Evolutionary conservation across 495 filamentous ascomycete genomes (phyloP).

Genomic region (Penicillium flavigenum): DNA sequence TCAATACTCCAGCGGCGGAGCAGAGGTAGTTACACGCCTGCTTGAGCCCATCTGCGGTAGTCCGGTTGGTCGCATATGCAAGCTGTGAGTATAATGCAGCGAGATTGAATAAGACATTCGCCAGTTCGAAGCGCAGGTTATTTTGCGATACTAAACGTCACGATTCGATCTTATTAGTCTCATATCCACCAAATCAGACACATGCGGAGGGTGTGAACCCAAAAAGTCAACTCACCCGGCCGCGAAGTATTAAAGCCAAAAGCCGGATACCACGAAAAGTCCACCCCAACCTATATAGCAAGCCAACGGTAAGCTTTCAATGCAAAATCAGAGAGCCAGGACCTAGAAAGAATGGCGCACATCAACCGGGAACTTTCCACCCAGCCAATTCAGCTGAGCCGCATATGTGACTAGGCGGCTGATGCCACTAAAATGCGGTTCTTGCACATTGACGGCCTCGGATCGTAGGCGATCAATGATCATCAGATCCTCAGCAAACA

Average conservation of each 20-base stretch:
- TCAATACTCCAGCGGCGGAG: slow-evolving; percentile 79
- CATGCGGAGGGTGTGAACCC: not conserved
- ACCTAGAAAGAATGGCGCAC: slow-evolving; percentile 47
- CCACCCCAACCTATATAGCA: slow-evolving; percentile 72
- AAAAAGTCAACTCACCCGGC: slow-evolving; percentile 50
- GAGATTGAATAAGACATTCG: slow-evolving; percentile 91
- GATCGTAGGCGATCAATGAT: slow-evolving; percentile 78
- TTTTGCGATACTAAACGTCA: slow-evolving; percentile 66
- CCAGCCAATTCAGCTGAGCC: slow-evolving; percentile 90
- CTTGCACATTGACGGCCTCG: slow-evolving; percentile 81
- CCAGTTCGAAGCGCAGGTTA: slow-evolving; percentile 92
- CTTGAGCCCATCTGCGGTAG: slow-evolving; percentile 79
- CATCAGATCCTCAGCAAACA: slow-evolving; percentile 89
- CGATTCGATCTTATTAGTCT: not conserved
- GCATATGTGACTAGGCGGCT: slow-evolving; percentile 84
- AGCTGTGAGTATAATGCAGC: slow-evolving; percentile 92
- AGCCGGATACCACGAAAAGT: slow-evolving; percentile 94
- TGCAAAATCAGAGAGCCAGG: not conserved
- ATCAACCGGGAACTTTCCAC: slow-evolving; percentile 95
- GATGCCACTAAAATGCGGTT: slow-evolving; percentile 87
- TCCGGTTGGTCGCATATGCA: slow-evolving; percentile 76
- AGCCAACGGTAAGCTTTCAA: slow-evolving; percentile 1
- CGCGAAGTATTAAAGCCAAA: slow-evolving; percentile 83
- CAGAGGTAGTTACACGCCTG: slow-evolving; percentile 90
- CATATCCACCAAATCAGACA: not conserved